These are phyloP conservation scores for Leishmania martiniquensis DNA, from an alignment of 208 protist genomes.

Conservation along the genomic window DNA sequence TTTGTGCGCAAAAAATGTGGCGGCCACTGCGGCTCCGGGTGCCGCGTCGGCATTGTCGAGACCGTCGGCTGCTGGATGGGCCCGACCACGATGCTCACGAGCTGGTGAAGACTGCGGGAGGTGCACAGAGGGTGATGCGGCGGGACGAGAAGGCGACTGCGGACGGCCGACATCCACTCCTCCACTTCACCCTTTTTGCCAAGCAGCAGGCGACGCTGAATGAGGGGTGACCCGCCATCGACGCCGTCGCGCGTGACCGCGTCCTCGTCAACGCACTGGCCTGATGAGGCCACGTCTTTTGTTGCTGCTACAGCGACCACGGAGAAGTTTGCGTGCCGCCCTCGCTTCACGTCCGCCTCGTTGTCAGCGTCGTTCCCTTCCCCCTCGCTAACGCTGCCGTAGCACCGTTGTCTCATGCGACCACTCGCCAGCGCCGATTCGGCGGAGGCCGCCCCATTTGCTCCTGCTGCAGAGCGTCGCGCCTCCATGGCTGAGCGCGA, in stretches of 20 bases:
- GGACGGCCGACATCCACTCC: conserved; percentile 43
- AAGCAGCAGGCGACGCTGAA: conserved; percentile 66
- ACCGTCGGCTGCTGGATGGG: conserved; percentile 83
- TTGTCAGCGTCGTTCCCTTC: conserved; percentile 31
- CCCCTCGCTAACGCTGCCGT: conserved; percentile 9
- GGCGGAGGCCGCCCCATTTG: background rate
- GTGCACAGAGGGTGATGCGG: conserved; percentile 45
- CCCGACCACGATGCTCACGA: conserved; percentile 78
- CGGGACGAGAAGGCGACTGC: conserved; percentile 49
- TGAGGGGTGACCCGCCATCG: conserved; percentile 15
- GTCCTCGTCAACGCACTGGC: background rate
- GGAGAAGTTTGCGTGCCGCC: background rate
- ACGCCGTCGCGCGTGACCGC: background rate
- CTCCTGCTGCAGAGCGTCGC: conserved; percentile 12
- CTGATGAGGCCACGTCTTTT: background rate
- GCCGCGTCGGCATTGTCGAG: conserved; percentile 58
- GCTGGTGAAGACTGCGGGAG: conserved; percentile 67
- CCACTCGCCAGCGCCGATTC: background rate
- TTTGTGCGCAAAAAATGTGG: conserved; percentile 57
- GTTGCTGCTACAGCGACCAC: background rate
- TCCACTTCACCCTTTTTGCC: conserved; percentile 64
- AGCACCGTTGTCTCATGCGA: background rate
- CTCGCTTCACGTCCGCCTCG: conserved; percentile 17
- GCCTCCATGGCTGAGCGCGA: conserved; percentile 21
- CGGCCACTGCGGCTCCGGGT: conserved; percentile 82